Base-by-base conservation (phyloP, 768 basidiomycete genomes). In the Tulasnella sp. region DNA sequence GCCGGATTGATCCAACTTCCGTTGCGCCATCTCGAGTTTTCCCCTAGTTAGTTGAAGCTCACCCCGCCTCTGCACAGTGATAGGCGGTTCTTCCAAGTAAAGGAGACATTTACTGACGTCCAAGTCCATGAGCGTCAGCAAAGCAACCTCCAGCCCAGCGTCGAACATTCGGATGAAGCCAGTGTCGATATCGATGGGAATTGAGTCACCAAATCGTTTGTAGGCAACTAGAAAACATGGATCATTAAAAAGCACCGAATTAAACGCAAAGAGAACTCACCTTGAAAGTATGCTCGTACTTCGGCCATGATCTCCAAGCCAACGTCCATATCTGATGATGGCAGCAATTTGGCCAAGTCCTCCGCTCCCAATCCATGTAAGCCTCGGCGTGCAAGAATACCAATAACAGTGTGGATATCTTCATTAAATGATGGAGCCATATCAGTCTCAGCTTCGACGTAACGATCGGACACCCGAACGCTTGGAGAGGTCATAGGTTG, bases 171-270 rank as follows among this genome's bases (percentile, higher is more conserved):
- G 70, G 3, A 80, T 68, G 20, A 79, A 71, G 42, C 75, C 70
- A 33, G 69, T 58, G 56, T 81, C 78, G 48, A 81, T 74, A 3
- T 73, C 70, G 31, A 73, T 64, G 4, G 79, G 75, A 4, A 81
- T 59, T 37, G 70, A 72, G 58, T 82, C 79, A 1, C 66, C 66
- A 53, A 78, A 72, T 1, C 78, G 69, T 60, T 79, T 78, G 60
- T 75, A 78, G 0, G 76, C 72, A 1, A 80, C 78, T 81, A 50
- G 20, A 7, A 4, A 16, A 2, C 64, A 2, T 83, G 62, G 0
- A 62, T 67, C n/a, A 59, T 62, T 5, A 78, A 64, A 2, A 82
- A 58, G 0, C 34, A 35, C 34, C 12, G 12, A 35, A 35, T 35
- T 16, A 35, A 12, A 35, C 12, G 12, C 16, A 12, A 12, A 12